Percentiles rank a stretch among this genome's conserved stretches.
Evolutionary conservation across 345 rosid species (phyloP).

Genomic region (Durio zibethinus): DNA sequence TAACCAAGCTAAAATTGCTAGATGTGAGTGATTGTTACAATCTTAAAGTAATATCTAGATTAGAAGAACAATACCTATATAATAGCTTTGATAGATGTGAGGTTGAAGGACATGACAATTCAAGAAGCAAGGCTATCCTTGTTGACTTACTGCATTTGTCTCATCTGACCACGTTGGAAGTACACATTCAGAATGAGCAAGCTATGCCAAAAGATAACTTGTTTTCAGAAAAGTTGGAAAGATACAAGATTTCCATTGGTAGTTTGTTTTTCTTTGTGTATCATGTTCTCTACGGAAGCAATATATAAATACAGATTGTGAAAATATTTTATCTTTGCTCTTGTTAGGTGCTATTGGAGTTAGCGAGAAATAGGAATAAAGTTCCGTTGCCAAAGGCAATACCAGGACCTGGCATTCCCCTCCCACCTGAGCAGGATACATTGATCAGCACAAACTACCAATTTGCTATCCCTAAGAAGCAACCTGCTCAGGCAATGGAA

Average conservation of each 20-base stretch:
- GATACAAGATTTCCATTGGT: background rate
- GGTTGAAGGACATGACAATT: background rate
- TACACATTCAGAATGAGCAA: background rate
- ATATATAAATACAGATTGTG: background rate
- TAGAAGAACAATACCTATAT: background rate
- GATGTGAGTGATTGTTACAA: background rate
- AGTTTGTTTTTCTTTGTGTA: too few species aligned
- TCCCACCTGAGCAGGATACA: constrained; percentile 84
- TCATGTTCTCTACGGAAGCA: background rate
- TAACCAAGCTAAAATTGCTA: background rate
- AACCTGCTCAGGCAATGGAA: constrained; percentile 50
- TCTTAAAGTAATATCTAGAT: background rate
- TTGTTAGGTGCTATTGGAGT: constrained; percentile 59
- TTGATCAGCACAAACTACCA: constrained; percentile 80
- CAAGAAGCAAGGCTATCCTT: background rate
- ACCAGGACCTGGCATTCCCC: constrained; percentile 64
- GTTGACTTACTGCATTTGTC: background rate
- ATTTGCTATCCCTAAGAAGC: constrained; percentile 60
- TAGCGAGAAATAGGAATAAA: constrained; percentile 82
- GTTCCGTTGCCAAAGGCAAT: constrained; percentile 77
- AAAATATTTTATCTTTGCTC: background rate
- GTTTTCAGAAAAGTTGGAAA: background rate
- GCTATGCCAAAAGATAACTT: background rate
- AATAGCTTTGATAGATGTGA: background rate
- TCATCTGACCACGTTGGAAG: background rate